Evolutionary conservation across 2,329 filamentous ascomycete species (phyloP).

Genomic region (Cytospora paraplurivora): DNA sequence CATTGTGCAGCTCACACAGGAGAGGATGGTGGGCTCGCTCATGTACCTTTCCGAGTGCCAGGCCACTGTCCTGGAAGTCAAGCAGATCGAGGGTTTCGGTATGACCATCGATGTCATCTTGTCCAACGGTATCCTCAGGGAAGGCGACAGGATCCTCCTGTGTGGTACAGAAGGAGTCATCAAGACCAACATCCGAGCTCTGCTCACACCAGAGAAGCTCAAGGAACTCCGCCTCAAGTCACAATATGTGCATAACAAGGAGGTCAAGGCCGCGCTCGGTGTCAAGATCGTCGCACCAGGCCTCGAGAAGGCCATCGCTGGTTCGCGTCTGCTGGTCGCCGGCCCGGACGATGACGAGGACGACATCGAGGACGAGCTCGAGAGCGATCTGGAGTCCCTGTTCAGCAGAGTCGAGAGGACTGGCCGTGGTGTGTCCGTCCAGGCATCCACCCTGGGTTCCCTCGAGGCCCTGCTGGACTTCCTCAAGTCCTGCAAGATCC

Average conservation of each 20-base stretch:
- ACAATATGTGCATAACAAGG: constrained; percentile 97
- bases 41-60: constrained; percentile 99
- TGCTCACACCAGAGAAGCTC: constrained; percentile 89
- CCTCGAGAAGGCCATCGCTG: constrained; percentile 93
- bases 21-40: constrained; percentile 93
- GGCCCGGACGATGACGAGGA: constrained; percentile 96
- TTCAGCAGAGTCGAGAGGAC: constrained; percentile 90
- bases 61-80: constrained; percentile 96
- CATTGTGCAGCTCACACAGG: constrained; percentile 86
- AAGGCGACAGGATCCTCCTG: constrained; percentile 92
- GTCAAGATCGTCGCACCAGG: constrained; percentile 98
- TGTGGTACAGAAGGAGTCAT: constrained; percentile 98
- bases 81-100: constrained; percentile 97
- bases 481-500: constrained; percentile 93
- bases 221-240: constrained; percentile 96
- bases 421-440: constrained; percentile 92
- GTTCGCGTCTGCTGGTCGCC: constrained; percentile 90
- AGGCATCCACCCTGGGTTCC: constrained; percentile 95
- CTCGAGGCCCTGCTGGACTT: constrained; percentile 96
- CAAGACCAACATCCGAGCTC: constrained; percentile 89
- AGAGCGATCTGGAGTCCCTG: constrained; percentile 88
- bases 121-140: constrained; percentile 90
- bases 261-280: constrained; percentile 96
- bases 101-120: constrained; percentile 98
- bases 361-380: constrained; percentile 94